phyloP scores from a whole-genome alignment of 1,284 basidiomycete species.

The Malassezia furfur region DNA sequence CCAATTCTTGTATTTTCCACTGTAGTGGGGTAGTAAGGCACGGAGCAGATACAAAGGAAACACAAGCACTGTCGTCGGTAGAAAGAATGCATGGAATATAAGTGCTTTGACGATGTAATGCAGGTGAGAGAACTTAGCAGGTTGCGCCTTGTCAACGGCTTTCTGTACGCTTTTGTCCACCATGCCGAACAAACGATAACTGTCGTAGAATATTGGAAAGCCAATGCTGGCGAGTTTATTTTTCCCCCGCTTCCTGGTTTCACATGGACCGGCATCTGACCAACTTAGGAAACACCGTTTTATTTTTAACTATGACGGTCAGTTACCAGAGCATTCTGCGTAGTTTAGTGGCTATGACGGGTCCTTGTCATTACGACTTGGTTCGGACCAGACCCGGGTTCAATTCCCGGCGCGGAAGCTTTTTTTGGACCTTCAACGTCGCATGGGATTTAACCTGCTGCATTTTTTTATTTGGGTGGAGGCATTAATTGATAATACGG shows the following conservation, averaged over 20 bases:
- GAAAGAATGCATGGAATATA: constrained; percentile 34
- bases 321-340: constrained; percentile 7
- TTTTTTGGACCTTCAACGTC: no score
- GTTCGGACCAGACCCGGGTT: constrained; percentile 21
- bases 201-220: not conserved
- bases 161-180: not conserved
- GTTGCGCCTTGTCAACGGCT: not conserved
- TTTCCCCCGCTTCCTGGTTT: no score
- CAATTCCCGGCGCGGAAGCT: constrained; percentile 23
- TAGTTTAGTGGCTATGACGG: constrained; percentile 24
- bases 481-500: not conserved
- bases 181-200: not conserved
- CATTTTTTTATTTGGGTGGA: not conserved
- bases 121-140: not conserved
- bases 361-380: constrained; percentile 16
- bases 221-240: not conserved
- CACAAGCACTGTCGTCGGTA: constrained; percentile 25
- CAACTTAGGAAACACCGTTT: no score
- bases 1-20: constrained; percentile 25
- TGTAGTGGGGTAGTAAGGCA: constrained; percentile 23
- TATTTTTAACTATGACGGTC: no score
- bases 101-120: constrained; percentile 10
- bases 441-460: not conserved
- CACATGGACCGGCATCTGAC: no score
- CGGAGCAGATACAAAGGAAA: constrained; percentile 31